phyloP scores from a whole-genome alignment of 2,329 filamentous ascomycete species.

The Aspergillus brunneoviolaceus region DNA sequence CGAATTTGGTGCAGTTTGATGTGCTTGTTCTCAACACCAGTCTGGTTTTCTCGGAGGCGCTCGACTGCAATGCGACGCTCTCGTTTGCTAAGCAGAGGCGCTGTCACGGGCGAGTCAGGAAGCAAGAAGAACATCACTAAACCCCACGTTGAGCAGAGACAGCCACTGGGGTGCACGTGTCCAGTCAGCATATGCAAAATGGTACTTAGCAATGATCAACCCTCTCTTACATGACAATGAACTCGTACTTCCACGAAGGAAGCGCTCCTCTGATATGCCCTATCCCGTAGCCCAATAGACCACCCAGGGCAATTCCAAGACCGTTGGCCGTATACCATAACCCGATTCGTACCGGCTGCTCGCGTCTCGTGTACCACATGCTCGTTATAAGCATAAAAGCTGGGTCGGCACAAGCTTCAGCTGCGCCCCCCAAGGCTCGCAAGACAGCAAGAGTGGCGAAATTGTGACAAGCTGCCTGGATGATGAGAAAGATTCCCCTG shows the following conservation, averaged over 20 bases:
- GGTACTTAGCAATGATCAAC: not conserved
- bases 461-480: conserved; percentile 55
- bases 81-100: conserved; percentile 51
- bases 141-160: conserved; percentile 60
- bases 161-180: conserved; percentile 32
- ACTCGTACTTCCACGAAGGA: conserved; percentile 66
- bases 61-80: conserved; percentile 58
- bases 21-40: conserved; percentile 58
- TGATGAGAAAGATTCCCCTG: conserved; percentile 52
- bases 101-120: conserved; percentile 58
- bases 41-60: conserved; percentile 57
- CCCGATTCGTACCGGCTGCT: conserved; percentile 62
- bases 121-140: conserved; percentile 58
- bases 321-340: conserved; percentile 62
- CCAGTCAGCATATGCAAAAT: not conserved
- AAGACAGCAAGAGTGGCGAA: conserved; percentile 58
- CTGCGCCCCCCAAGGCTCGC: conserved; percentile 57
- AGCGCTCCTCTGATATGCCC: conserved; percentile 59
- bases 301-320: conserved; percentile 59
- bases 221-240: conserved; percentile 56
- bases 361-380: conserved; percentile 64
- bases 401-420: conserved; percentile 59
- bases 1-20: conserved; percentile 56
- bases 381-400: conserved; percentile 64
- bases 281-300: conserved; percentile 59